Evolutionary conservation across 768 basidiomycete species (phyloP).

Genomic region (Hygrocybe coccinea): DNA sequence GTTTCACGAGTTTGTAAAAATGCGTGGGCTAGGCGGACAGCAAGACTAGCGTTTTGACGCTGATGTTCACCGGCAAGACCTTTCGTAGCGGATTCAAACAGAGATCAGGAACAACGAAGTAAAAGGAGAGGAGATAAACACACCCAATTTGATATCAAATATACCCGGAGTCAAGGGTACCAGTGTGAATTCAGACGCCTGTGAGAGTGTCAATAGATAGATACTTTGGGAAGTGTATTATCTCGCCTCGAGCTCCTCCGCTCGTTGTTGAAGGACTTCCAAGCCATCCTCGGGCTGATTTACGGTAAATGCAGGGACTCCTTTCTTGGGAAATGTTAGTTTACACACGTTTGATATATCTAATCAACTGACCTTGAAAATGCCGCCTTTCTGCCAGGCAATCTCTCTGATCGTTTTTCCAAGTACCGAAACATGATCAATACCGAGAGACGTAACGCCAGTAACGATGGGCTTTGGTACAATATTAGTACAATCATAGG

Average conservation of each 20-base stretch:
- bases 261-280: conserved; percentile 60
- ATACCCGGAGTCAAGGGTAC: conserved; percentile 51
- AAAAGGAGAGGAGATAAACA: conserved; percentile 8
- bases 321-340: conserved; percentile 43
- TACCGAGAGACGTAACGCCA: conserved; percentile 83
- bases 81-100: conserved; percentile 28
- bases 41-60: conserved; percentile 79
- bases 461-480: conserved; percentile 88
- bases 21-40: conserved; percentile 62
- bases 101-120: neutral
- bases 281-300: conserved; percentile 67
- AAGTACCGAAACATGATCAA: conserved; percentile 85
- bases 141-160: conserved; percentile 58
- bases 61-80: conserved; percentile 88
- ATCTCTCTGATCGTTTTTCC: conserved; percentile 88
- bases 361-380: conserved; percentile 70
- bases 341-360: neutral
- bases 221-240: neutral
- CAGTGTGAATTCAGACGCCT: conserved; percentile 69
- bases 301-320: conserved; percentile 82
- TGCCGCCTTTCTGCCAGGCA: conserved; percentile 93
- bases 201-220: conserved; percentile 5
- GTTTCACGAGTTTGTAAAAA: conserved; percentile 47
- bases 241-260: conserved; percentile 61
- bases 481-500: conserved; percentile 92